phyloP scores from a whole-genome alignment of 768 basidiomycete species.

The Agaricus sinodeliciosus region DNA sequence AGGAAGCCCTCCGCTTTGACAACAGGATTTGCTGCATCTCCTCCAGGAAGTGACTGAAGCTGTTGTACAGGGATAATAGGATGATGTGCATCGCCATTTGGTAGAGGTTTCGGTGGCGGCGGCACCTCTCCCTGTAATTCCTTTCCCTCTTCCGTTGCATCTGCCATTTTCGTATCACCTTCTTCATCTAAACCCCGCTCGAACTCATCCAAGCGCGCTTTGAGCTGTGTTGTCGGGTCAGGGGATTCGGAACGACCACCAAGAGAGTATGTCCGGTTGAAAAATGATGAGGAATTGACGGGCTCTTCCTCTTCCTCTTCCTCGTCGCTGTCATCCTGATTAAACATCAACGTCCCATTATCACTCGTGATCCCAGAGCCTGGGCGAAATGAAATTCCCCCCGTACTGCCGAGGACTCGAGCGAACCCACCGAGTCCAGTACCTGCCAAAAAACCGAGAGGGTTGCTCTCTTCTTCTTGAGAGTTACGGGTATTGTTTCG shows the following conservation, averaged over 20 bases:
- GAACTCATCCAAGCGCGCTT: slow-evolving; percentile 57
- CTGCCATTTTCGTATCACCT: slow-evolving; percentile 26
- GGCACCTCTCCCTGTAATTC: slow-evolving; percentile 38
- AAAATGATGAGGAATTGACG: slow-evolving; percentile 35
- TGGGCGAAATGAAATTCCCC: slow-evolving; percentile 63
- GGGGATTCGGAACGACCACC: slow-evolving; percentile 35
- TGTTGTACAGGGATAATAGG: slow-evolving; percentile 36
- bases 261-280: slow-evolving; percentile 40
- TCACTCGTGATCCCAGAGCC: slow-evolving; percentile 46
- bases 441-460: slow-evolving; percentile 6
- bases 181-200: slow-evolving; percentile 41
- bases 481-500: slow-evolving; percentile 23
- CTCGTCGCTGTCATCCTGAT: slow-evolving; percentile 56
- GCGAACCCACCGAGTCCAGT: slow-evolving; percentile 14
- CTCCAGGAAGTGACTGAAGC: slow-evolving; percentile 40
- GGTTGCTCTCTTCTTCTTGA: slow-evolving; percentile 16
- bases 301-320: slow-evolving; percentile 49
- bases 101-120: slow-evolving; percentile 34
- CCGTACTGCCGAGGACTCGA: slow-evolving; percentile 24
- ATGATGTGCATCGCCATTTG: slow-evolving; percentile 38
- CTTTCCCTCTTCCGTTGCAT: slow-evolving; percentile 17
- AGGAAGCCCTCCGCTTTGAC: slow-evolving; percentile 59
- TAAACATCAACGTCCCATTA: slow-evolving; percentile 53
- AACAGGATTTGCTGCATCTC: slow-evolving; percentile 47
- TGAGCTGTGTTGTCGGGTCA: slow-evolving; percentile 52